phyloP scores from a whole-genome alignment of 805 yeast genomes.

The Candida silvatica region DNA sequence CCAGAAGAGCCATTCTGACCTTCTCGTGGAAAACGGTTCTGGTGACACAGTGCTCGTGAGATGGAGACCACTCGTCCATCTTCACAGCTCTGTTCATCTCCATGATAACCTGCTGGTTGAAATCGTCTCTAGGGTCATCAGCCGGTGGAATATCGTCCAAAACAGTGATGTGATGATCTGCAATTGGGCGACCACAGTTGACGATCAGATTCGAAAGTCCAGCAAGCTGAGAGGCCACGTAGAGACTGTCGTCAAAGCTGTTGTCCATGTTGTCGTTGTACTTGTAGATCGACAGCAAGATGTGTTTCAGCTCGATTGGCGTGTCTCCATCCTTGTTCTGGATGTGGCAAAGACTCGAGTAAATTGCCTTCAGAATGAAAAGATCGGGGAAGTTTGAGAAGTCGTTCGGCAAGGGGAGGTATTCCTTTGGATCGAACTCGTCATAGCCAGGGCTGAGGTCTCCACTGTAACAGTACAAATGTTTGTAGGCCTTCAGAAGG shows the following conservation, averaged over 20 bases:
- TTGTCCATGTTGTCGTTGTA: conserved; percentile 84
- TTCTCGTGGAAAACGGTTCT: conserved; percentile 50
- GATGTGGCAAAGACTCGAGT: conserved; percentile 49
- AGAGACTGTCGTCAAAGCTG: conserved; percentile 63
- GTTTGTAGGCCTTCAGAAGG: conserved; percentile 59
- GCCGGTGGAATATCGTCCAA: conserved; percentile 8
- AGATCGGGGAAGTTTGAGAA: conserved; percentile 65
- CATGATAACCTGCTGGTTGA: conserved; percentile 38
- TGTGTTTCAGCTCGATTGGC: conserved; percentile 47
- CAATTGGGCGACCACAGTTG: conserved; percentile 16
- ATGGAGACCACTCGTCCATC: conserved; percentile 82
- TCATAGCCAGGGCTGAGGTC: conserved; percentile 20
- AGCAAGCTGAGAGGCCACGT: conserved; percentile 48
- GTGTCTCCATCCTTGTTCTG: conserved; percentile 52
- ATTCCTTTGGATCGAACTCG: conserved; percentile 26
- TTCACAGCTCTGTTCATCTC: conserved; percentile 72
- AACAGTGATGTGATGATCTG: conserved; percentile 14
- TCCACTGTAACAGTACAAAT: conserved; percentile 62
- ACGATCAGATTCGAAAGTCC: conserved; percentile 34
- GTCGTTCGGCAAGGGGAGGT: conserved; percentile 73
- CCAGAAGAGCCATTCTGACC: conserved; percentile 46
- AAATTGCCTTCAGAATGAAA: conserved; percentile 63
- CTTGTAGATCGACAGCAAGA: conserved; percentile 62
- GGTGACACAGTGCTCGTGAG: conserved; percentile 51
- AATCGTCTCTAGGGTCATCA: conserved; percentile 25